Conservation (phyloP, 208 protist species). For the Wallacemonas sp. region DNA sequence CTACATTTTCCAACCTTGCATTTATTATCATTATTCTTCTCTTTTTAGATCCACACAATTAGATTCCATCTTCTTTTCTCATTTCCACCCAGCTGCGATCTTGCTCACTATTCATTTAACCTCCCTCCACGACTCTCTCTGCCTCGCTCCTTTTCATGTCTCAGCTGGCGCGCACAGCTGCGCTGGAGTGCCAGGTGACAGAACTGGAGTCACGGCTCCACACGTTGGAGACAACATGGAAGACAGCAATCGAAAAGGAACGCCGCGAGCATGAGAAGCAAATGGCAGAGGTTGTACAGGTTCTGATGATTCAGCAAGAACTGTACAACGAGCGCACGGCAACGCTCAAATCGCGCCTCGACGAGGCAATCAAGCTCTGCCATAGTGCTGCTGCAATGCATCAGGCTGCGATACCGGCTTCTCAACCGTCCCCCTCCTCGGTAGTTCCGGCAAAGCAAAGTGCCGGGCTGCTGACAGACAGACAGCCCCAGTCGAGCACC, state of each 20-base stretch:
- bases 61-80: no score
- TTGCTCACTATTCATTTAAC: no score
- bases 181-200: slow-evolving; percentile 35
- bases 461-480: no score
- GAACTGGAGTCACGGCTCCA: slow-evolving; percentile 29
- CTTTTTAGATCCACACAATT: slow-evolving; percentile 17
- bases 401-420: no score
- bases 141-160: no score
- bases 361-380: slow-evolving; percentile 12
- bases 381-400: neutral
- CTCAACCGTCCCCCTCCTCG: no score
- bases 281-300: slow-evolving; percentile 45
- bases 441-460: no score
- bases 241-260: neutral
- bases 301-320: slow-evolving; percentile 43
- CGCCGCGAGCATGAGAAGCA: slow-evolving; percentile 20
- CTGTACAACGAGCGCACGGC: slow-evolving; percentile 37
- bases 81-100: no score
- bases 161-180: slow-evolving; percentile 25
- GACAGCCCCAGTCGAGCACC: no score
- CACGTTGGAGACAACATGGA: slow-evolving; percentile 30
- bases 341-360: slow-evolving; percentile 28
- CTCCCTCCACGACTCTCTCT: no score
- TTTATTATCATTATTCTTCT: no score
- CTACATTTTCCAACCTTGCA: no score